Evolutionary conservation across 306 rosid species (phyloP).

Genomic region (Mucuna pruriens): DNA sequence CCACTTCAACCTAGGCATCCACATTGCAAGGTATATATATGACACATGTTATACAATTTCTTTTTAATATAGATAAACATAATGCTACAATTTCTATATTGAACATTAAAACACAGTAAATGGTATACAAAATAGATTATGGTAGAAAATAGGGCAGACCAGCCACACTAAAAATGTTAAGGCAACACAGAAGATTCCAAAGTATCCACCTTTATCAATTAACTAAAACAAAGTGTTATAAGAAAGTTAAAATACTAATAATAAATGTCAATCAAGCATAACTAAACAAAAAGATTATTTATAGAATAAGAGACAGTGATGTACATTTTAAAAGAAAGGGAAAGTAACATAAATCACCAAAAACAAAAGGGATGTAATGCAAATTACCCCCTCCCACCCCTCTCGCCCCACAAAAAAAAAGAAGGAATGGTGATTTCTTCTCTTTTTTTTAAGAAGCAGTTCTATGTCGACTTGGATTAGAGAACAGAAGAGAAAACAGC

Average conservation of each 20-base stretch:
- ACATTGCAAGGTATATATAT: neutral
- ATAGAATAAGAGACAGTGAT: neutral
- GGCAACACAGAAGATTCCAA: neutral
- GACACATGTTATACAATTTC: neutral
- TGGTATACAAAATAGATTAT: neutral
- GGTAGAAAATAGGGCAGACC: neutral
- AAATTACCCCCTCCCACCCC: no score
- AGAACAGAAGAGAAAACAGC: neutral
- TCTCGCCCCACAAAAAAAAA: no score
- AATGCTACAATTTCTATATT: neutral
- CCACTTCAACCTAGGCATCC: constrained; percentile 15
- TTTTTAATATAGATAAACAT: neutral
- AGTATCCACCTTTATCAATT: neutral
- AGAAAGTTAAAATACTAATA: neutral
- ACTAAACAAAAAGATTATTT: neutral
- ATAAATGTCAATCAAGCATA: constrained; percentile 7
- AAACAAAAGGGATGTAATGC: neutral
- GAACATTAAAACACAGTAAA: neutral
- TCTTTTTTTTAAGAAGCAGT: constrained; percentile 1
- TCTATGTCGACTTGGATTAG: neutral
- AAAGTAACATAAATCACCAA: neutral
- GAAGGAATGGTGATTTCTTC: neutral
- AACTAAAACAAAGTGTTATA: neutral
- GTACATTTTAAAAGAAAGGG: neutral
- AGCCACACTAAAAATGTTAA: neutral